These are phyloP conservation scores for Raphanus sativus DNA, from an alignment of 345 rosid genomes.

Conservation along the genomic window DNA sequence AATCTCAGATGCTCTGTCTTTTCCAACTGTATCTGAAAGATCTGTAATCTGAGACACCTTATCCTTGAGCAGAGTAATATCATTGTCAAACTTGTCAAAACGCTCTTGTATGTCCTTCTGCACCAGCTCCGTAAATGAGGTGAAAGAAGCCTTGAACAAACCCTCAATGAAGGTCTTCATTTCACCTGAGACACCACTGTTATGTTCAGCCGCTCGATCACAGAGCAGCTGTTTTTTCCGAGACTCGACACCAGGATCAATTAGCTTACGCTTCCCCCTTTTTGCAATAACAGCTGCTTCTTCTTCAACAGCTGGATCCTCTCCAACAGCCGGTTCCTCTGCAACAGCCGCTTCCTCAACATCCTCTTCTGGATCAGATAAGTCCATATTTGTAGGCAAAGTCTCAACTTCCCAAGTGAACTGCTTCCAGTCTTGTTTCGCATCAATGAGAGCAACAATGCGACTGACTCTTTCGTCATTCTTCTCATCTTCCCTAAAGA, in stretches of 20 bases:
- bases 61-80: neutral
- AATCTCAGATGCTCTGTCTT: too few species aligned
- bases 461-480: neutral
- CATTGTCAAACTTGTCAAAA: neutral
- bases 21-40: neutral
- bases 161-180: neutral
- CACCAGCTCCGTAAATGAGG: too few species aligned
- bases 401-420: neutral
- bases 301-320: too few species aligned
- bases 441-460: neutral
- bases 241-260: neutral
- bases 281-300: too few species aligned
- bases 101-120: neutral
- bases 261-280: neutral
- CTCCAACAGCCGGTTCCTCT: neutral
- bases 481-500: neutral
- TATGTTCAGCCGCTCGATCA: neutral
- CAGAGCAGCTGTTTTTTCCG: neutral
- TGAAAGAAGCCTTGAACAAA: neutral
- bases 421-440: neutral
- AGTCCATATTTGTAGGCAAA: neutral
- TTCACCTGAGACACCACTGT: neutral
- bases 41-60: neutral
- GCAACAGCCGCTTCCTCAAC: neutral
- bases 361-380: neutral